Conservation (phyloP, 2,329 filamentous ascomycete species). For the Fusarium denticulatum region DNA sequence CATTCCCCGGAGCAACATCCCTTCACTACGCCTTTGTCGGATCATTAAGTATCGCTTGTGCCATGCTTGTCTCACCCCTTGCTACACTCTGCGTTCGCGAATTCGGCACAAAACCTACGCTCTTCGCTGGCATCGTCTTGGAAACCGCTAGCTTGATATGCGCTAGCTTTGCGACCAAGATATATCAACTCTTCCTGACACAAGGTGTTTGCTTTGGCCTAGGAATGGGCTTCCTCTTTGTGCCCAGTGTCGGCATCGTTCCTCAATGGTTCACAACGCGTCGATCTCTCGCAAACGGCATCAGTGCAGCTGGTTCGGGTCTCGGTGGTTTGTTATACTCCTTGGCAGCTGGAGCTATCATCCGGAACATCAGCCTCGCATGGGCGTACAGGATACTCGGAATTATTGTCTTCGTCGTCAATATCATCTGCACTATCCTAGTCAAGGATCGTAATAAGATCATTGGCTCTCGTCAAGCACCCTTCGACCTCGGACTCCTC, state of each 20-base stretch:
- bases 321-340: slow-evolving; percentile 79
- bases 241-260: slow-evolving; percentile 72
- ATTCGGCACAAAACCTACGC: slow-evolving; percentile 70
- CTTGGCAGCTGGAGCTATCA: slow-evolving; percentile 74
- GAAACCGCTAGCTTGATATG: slow-evolving; percentile 73
- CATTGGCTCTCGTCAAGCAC: slow-evolving; percentile 72
- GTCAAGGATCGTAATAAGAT: slow-evolving; percentile 77
- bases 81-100: slow-evolving; percentile 69
- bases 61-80: slow-evolving; percentile 74
- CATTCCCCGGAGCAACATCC: slow-evolving; percentile 70
- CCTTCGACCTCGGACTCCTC: slow-evolving; percentile 73
- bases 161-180: slow-evolving; percentile 72
- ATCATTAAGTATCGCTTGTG: slow-evolving; percentile 51
- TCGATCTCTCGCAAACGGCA: slow-evolving; percentile 75
- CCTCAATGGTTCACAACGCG: slow-evolving; percentile 79
- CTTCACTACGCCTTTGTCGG: slow-evolving; percentile 83
- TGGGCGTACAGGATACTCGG: slow-evolving; percentile 76
- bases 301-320: slow-evolving; percentile 75
- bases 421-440: slow-evolving; percentile 69
- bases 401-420: slow-evolving; percentile 71
- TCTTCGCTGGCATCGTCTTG: slow-evolving; percentile 72
- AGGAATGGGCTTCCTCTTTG: slow-evolving; percentile 81
- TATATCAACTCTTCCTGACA: slow-evolving; percentile 80
- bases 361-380: slow-evolving; percentile 67
- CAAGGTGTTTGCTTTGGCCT: slow-evolving; percentile 82